Evolutionary conservation across 352 stramenopile genomes (phyloP).

Genomic region (Phytophthora capsici): DNA sequence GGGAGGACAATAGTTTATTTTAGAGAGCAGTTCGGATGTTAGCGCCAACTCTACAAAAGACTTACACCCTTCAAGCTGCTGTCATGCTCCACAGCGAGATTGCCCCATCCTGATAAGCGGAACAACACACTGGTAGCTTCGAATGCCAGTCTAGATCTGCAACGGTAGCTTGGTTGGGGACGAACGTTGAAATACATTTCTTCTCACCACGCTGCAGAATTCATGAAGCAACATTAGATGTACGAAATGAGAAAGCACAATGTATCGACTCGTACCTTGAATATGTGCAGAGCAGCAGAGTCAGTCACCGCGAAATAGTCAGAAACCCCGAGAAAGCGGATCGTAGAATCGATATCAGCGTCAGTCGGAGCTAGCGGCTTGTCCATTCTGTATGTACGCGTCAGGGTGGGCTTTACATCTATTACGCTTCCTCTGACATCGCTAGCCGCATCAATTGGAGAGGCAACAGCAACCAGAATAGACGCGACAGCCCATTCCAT

Average conservation of each 20-base stretch:
- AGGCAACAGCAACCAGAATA: conserved; percentile 31
- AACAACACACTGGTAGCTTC: conserved; percentile 40
- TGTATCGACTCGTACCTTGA: conserved; percentile 37
- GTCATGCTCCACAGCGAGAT: conserved; percentile 52
- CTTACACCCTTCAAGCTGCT: conserved; percentile 3
- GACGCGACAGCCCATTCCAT: conserved; percentile 44
- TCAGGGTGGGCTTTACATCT: conserved; percentile 32
- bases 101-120: conserved; percentile 41
- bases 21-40: not conserved
- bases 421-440: conserved; percentile 41
- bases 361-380: conserved; percentile 9
- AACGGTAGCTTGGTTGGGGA: conserved; percentile 36
- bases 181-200: conserved; percentile 21
- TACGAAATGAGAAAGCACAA: too few species aligned
- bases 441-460: conserved; percentile 18
- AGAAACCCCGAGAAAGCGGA: conserved; percentile 40
- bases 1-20: conserved; percentile 41
- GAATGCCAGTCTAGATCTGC: conserved; percentile 54
- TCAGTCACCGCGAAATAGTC: conserved; percentile 51
- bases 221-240: conserved; percentile 4
- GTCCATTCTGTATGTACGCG: conserved; percentile 40
- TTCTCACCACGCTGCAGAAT: conserved; percentile 34
- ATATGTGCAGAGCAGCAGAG: conserved; percentile 34
- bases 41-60: too few species aligned
- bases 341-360: conserved; percentile 25